Evolutionary conservation across 1,139 yeast genomes (phyloP).

Genomic region (Saccharomyces uvarum): DNA sequence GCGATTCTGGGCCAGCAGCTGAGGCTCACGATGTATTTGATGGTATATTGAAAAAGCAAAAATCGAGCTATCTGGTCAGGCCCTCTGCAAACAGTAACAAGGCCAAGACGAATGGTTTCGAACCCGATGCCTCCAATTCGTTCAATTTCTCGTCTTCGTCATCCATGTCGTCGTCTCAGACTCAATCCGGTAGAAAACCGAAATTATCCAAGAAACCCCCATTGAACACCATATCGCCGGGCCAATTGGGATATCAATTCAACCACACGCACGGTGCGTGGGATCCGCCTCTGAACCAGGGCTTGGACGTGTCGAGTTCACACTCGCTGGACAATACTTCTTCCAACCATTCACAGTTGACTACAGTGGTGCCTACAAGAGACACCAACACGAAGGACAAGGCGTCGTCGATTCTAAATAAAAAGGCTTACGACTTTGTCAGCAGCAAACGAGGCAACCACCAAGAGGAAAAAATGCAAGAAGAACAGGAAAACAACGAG

Average conservation of each 20-base stretch:
- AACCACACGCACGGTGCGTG: constrained; percentile 25
- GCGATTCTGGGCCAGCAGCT: constrained; percentile 22
- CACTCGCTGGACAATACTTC: constrained; percentile 17
- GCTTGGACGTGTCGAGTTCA: constrained; percentile 19
- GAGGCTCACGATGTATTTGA: constrained; percentile 25
- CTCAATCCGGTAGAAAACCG: background rate
- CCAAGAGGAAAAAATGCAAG: background rate
- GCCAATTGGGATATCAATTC: constrained; percentile 26
- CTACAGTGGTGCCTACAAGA: background rate
- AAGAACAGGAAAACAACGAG: constrained; percentile 11
- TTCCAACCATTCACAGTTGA: constrained; percentile 4
- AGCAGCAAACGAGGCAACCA: background rate
- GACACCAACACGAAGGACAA: background rate
- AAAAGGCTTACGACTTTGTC: background rate
- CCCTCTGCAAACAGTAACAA: constrained; percentile 2
- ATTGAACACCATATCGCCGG: constrained; percentile 13
- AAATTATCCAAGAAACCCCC: background rate
- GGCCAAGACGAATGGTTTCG: background rate
- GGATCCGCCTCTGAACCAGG: constrained; percentile 20
- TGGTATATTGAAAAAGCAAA: constrained; percentile 21
- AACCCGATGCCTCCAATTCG: background rate
- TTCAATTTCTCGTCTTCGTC: background rate
- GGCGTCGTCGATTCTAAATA: constrained; percentile 1
- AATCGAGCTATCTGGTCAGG: constrained; percentile 16
- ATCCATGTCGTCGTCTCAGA: constrained; percentile 3